phyloP scores from a whole-genome alignment of 75 land plant genomes.

The Cupressus sempervirens region DNA sequence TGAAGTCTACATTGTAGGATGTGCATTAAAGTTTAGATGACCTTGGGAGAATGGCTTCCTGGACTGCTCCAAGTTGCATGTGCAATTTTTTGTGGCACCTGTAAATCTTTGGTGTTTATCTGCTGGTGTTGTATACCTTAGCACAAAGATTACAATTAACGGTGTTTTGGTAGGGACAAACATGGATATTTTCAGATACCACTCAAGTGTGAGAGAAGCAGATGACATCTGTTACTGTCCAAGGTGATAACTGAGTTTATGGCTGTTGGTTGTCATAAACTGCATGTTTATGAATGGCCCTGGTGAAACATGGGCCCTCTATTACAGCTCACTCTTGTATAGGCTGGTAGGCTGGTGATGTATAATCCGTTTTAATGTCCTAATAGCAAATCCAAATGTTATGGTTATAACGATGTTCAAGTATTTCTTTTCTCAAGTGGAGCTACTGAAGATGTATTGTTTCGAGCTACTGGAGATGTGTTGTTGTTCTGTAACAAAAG shows the following conservation, averaged over 20 bases:
- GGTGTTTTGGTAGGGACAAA: not conserved
- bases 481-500: not conserved
- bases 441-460: not conserved
- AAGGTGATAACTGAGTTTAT: not conserved
- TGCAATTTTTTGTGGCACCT: not conserved
- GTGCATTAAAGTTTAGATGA: not conserved
- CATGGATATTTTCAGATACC: not conserved
- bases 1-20: conserved; percentile 6
- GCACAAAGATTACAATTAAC: not conserved
- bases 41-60: not conserved
- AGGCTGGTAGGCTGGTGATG: conserved; percentile 2
- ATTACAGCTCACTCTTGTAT: conserved; percentile 7
- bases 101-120: not conserved
- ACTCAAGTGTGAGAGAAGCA: not conserved
- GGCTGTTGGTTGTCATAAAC: not conserved
- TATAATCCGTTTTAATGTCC: not conserved
- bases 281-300: not conserved
- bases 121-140: not conserved
- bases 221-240: not conserved
- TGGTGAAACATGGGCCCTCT: not conserved
- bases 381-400: not conserved
- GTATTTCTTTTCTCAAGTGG: not conserved
- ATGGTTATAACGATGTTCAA: not conserved
- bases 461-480: not conserved
- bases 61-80: not conserved